A percentile compares a stretch with the other conserved stretches of the same genome.
Conservation (phyloP, 2,329 filamentous ascomycete genomes). For the Hymenoscyphus infarciens region DNA sequence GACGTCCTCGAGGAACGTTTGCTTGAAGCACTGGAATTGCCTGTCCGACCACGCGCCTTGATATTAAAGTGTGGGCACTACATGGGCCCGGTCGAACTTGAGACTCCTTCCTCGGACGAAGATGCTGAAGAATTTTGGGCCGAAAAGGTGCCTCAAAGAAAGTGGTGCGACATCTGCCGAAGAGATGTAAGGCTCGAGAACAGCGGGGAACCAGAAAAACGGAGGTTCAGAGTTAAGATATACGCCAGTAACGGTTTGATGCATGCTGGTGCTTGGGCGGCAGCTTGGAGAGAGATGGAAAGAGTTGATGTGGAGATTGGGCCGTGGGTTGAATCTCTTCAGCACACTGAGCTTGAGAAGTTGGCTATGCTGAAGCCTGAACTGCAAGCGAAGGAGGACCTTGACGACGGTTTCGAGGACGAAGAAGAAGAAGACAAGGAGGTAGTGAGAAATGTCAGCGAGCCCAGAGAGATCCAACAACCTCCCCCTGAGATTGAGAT, state of each 20-base stretch:
- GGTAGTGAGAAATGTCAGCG: not conserved
- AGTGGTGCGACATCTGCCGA: slow-evolving; percentile 36
- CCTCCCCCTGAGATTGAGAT: not conserved
- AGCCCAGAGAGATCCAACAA: slow-evolving; percentile 1
- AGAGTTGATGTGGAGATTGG: slow-evolving; percentile 92
- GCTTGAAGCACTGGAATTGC: slow-evolving; percentile 70
- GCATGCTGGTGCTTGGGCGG: slow-evolving; percentile 85
- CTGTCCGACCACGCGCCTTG: slow-evolving; percentile 58
- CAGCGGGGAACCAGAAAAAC: slow-evolving; percentile 21
- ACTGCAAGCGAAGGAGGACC: slow-evolving; percentile 8
- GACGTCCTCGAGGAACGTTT: slow-evolving; percentile 75
- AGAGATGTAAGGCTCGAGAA: slow-evolving; percentile 33
- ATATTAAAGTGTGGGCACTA: slow-evolving; percentile 77
- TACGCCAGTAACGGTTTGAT: slow-evolving; percentile 95
- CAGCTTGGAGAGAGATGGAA: slow-evolving; percentile 97
- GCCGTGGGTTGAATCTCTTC: slow-evolving; percentile 60
- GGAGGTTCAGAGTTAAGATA: slow-evolving; percentile 75
- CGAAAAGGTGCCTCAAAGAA: slow-evolving; percentile 17
- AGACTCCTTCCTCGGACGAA: slow-evolving; percentile 30
- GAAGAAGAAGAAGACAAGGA: slow-evolving; percentile 15
- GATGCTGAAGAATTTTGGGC: slow-evolving; percentile 23
- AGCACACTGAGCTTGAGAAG: slow-evolving; percentile 59
- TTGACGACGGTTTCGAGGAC: slow-evolving; percentile 27
- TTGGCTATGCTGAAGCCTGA: slow-evolving; percentile 37
- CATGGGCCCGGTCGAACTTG: slow-evolving; percentile 47